Evolutionary conservation across 2,329 filamentous ascomycete genomes (phyloP).

Genomic region (Fusarium sp.): DNA sequence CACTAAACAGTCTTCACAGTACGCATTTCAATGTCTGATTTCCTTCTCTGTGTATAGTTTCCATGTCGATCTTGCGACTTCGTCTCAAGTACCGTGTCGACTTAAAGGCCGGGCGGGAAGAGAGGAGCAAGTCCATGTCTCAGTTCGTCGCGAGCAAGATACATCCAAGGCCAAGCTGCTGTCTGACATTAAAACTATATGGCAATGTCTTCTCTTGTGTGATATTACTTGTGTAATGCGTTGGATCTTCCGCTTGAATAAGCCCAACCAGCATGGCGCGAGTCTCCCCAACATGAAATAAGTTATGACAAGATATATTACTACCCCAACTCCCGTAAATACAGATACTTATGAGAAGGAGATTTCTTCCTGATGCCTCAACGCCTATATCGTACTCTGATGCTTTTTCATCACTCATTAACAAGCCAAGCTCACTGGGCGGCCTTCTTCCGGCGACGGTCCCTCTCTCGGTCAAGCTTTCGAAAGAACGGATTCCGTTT

Average conservation of each 20-base stretch:
- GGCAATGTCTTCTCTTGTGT: not conserved
- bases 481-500: conserved; percentile 37
- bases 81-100: not conserved
- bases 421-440: not conserved
- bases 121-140: not conserved
- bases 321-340: not conserved
- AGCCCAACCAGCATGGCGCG: not conserved
- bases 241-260: not conserved
- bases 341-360: not conserved
- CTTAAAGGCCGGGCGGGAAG: not conserved
- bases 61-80: not conserved
- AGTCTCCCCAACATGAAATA: not conserved
- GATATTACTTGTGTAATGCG: not conserved
- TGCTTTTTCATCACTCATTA: not conserved
- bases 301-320: not conserved
- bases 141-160: not conserved
- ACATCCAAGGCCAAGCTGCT: not conserved
- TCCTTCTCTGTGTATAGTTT: not conserved
- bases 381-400: not conserved
- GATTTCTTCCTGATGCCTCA: not conserved
- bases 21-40: not conserved
- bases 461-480: conserved; percentile 31
- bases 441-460: conserved; percentile 3
- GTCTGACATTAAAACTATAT: not conserved
- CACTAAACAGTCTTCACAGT: not conserved